Evolutionary conservation across 2,329 filamentous ascomycete genomes (phyloP), one percentile per base, ranked within the genome.

Genomic region (Pseudocercospora ulei): DNA sequence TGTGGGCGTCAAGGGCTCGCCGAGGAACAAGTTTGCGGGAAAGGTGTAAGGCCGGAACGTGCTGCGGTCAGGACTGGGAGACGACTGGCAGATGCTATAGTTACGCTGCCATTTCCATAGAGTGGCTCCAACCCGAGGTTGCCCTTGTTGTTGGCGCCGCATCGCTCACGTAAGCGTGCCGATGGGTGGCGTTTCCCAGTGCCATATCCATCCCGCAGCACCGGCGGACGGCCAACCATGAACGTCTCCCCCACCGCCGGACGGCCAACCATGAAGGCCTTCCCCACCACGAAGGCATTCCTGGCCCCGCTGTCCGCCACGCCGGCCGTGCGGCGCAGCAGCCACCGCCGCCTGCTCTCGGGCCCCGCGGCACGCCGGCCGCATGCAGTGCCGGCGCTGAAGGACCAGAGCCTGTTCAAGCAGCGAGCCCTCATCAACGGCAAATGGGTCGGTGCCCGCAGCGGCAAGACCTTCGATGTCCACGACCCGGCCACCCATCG

Each of bases 381-480:
- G 11, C 48, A 50, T 27, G 43, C 40, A n/a, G 43, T 49, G 11
- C 48, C 46, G n/a, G 45, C 59, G 17, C 62, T 71, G 45, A 68
- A 62, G 44, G 67, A 71, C 53, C 62, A 63, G 47, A 66, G 62
- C 14, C 73, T 98, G 44, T 75, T 96, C 56, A 95, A 92, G 68
- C 76, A 80, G 52, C 75, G 87, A 59, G 66, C 77, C 56, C 95
- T 88, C 59, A 78, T 96, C 57, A 88, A 98, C 60, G 90, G 90
- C 56, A 74, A 93, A 72, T 98, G 87, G 83, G 75, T 92, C 46
- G 72, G 73, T 53, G 83, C 88, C 52, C 75, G 77, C 56, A 93
- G 85, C 1, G 84, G 85, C 58, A 78, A 92, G 72, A 94, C 85
- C 29, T 98, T 96, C 62, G 80, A 90, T 59, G 83, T 95, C 43